phyloP scores from a whole-genome alignment of 2,329 filamentous ascomycete genomes.

The Aspergillus sclerotialis region DNA sequence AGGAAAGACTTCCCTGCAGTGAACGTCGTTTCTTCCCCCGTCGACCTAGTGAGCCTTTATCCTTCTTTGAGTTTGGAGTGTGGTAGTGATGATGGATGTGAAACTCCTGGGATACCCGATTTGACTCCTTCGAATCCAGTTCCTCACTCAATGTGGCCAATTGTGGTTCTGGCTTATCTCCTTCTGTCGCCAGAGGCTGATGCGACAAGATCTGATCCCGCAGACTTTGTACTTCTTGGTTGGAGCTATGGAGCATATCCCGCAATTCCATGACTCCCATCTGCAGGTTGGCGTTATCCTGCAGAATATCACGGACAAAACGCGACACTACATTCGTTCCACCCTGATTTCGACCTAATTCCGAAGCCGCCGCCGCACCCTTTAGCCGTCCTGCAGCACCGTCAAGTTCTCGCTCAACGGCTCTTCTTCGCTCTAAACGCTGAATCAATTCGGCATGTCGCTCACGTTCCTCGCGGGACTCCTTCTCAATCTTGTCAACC shows the following conservation, averaged over 20 bases:
- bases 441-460: conserved; percentile 73
- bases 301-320: conserved; percentile 90
- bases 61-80: conserved; percentile 52
- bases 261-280: conserved; percentile 84
- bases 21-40: conserved; percentile 64
- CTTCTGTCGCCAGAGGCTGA: conserved; percentile 52
- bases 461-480: conserved; percentile 71
- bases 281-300: conserved; percentile 92
- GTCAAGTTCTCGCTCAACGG: conserved; percentile 74
- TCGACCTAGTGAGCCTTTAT: conserved; percentile 52
- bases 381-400: conserved; percentile 74
- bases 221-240: conserved; percentile 84
- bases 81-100: conserved; percentile 97
- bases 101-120: conserved; percentile 61
- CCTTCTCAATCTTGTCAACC: conserved; percentile 78
- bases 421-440: conserved; percentile 76
- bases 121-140: conserved; percentile 48
- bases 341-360: conserved; percentile 52
- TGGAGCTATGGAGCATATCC: conserved; percentile 83
- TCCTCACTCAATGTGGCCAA: conserved; percentile 63
- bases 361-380: conserved; percentile 66
- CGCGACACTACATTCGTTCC: conserved; percentile 75
- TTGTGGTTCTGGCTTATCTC: conserved; percentile 19
- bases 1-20: conserved; percentile 49
- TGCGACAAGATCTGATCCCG: conserved; percentile 75